Conservation (phyloP, 768 basidiomycete genomes). For the Pulveroboletus sp. region DNA sequence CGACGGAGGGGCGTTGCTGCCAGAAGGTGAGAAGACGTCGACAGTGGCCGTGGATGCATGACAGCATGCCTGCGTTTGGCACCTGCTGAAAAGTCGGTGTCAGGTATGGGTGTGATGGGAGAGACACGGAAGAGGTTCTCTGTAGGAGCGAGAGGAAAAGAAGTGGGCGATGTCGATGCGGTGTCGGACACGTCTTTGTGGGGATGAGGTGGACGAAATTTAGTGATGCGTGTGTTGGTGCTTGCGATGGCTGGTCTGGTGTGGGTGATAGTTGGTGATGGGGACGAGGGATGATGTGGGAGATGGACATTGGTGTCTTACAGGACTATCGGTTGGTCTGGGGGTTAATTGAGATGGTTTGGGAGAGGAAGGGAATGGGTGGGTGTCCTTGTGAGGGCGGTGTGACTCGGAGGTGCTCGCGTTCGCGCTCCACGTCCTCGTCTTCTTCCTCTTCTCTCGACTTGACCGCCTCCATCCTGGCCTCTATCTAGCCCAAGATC, state of each 20-base stretch:
- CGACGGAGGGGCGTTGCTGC: conserved; percentile 27
- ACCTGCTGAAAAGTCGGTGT: conserved; percentile 45
- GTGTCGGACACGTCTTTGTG: conserved; percentile 29
- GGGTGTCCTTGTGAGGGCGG: conserved; percentile 21
- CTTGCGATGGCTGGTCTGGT: conserved; percentile 11
- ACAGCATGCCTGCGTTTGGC: conserved; percentile 75
- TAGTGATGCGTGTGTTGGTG: conserved; percentile 25
- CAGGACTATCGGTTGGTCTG: conserved; percentile 24
- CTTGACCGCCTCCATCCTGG: conserved; percentile 72
- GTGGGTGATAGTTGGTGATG: conserved; percentile 28
- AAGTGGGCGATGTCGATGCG: conserved; percentile 14
- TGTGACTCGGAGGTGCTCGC: conserved; percentile 36
- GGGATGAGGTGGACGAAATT: conserved; percentile 25
- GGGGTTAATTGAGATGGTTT: conserved; percentile 14
- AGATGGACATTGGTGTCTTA: conserved; percentile 27
- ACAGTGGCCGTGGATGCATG: conserved; percentile 49
- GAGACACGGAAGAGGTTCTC: conserved; percentile 30
- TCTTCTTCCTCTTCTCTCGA: conserved; percentile 79
- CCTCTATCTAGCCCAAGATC: conserved; percentile 86
- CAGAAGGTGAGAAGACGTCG: conserved; percentile 36
- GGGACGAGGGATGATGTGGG: conserved; percentile 17
- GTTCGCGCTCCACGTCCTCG: conserved; percentile 72
- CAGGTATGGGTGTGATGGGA: conserved; percentile 19
- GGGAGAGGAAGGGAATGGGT: conserved; percentile 19
- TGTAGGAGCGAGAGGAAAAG: conserved; percentile 26